Evolutionary conservation across 257 asterid genomes (phyloP).

Genomic region (Euphrasia confusa): DNA sequence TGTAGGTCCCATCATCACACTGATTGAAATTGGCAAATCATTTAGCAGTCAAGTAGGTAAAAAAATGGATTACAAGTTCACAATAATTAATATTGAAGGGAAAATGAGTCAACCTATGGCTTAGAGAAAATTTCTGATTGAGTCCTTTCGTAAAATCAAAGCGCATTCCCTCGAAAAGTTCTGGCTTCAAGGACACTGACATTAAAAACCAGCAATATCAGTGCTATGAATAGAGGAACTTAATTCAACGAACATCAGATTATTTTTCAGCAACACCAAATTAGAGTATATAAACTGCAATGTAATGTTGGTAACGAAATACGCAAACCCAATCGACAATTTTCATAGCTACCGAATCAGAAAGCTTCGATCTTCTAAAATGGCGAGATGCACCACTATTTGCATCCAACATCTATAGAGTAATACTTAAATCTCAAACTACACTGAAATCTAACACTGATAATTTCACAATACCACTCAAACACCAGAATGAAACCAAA

Average conservation of each 20-base stretch:
- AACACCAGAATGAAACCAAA: neutral
- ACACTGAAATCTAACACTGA: neutral
- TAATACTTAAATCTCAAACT: neutral
- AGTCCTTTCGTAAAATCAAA: constrained; percentile 92
- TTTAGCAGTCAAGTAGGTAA: constrained; percentile 15
- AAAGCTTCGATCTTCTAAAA: neutral
- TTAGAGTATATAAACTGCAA: neutral
- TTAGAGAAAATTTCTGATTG: constrained; percentile 84
- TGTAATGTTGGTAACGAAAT: neutral
- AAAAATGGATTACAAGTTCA: neutral
- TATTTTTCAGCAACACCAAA: neutral
- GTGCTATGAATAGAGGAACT: no score
- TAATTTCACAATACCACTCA: neutral
- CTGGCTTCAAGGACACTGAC: constrained; percentile 99
- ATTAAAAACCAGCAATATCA: neutral
- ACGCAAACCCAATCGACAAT: neutral
- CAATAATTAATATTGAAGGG: neutral
- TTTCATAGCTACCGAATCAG: neutral
- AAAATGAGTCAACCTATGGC: constrained; percentile 67
- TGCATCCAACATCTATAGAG: neutral
- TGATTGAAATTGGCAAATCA: constrained; percentile 27
- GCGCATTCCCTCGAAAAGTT: constrained; percentile 93
- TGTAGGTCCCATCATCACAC: constrained; percentile 94
- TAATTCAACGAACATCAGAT: neutral
- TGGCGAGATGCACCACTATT: neutral